Evolutionary conservation across 345 rosid genomes (phyloP).

Genomic region (Alliaria petiolata): DNA sequence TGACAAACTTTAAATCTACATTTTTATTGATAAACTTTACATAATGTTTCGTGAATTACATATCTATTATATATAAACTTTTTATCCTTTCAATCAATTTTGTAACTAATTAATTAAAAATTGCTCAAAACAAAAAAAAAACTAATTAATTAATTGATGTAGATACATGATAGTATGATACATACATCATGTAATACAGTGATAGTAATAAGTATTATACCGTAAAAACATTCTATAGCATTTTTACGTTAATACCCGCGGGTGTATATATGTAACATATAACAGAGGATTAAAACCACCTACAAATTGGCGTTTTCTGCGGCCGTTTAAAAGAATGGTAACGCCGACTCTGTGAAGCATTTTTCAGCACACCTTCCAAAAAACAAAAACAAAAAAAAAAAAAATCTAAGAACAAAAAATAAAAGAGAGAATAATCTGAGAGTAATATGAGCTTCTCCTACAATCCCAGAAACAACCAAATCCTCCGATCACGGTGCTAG

Average conservation of each 20-base stretch:
- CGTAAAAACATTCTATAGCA: not conserved
- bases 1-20: not conserved
- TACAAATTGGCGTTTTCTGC: constrained; percentile 26
- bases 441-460: constrained; percentile 13
- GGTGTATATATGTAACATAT: constrained; percentile 10
- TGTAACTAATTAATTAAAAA: not conserved
- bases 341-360: constrained; percentile 33
- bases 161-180: no score
- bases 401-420: not conserved
- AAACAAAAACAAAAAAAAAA: no score
- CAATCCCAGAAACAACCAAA: not conserved
- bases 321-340: constrained; percentile 32
- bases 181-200: no score
- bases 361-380: not conserved
- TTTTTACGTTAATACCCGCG: not conserved
- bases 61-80: no score
- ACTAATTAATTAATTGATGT: no score
- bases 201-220: not conserved
- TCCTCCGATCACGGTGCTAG: constrained; percentile 27
- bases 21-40: no score
- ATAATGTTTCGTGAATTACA: no score
- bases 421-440: not conserved
- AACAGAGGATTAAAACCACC: constrained; percentile 33
- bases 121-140: no score
- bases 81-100: no score